Evolutionary conservation across 345 rosid species (phyloP).

Genomic region (Lepidium sativum): DNA sequence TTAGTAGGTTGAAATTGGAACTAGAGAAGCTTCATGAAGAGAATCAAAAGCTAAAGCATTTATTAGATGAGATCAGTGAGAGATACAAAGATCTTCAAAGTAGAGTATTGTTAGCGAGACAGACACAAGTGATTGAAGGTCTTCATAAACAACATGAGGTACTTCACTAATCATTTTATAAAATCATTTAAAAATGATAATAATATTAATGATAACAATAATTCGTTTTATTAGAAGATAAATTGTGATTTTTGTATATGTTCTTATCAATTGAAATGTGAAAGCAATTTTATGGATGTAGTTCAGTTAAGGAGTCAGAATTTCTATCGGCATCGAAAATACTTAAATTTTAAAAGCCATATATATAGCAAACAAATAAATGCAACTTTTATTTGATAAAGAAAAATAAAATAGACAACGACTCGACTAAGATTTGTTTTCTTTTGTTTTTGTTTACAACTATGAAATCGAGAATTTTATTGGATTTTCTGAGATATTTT

Average conservation of each 20-base stretch:
- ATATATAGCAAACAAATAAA: not conserved
- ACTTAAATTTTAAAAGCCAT: not conserved
- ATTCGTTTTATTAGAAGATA: not conserved
- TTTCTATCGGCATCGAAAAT: not conserved
- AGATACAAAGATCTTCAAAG: constrained; percentile 52
- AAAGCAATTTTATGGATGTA: not conserved
- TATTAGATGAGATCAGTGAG: constrained; percentile 53
- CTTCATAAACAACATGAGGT: constrained; percentile 35
- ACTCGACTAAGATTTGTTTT: not conserved
- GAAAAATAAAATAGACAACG: not conserved
- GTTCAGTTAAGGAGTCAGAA: not conserved
- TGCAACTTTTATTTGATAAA: not conserved
- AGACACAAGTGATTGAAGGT: constrained; percentile 33
- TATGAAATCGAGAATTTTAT: not conserved
- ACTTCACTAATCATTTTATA: not conserved
- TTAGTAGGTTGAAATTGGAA: constrained; percentile 38
- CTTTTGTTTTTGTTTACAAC: not conserved
- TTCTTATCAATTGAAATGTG: no score
- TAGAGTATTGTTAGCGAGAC: constrained; percentile 52
- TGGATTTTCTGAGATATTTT: not conserved
- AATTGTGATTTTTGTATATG: not conserved
- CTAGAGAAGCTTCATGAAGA: constrained; percentile 55
- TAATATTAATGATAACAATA: not conserved
- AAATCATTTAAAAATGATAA: not conserved
- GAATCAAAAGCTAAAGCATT: constrained; percentile 50